Evolutionary conservation across 2,329 filamentous ascomycete genomes (phyloP), one percentile per base, ranked within the genome.

Genomic region (Aureobasidium sp.): DNA sequence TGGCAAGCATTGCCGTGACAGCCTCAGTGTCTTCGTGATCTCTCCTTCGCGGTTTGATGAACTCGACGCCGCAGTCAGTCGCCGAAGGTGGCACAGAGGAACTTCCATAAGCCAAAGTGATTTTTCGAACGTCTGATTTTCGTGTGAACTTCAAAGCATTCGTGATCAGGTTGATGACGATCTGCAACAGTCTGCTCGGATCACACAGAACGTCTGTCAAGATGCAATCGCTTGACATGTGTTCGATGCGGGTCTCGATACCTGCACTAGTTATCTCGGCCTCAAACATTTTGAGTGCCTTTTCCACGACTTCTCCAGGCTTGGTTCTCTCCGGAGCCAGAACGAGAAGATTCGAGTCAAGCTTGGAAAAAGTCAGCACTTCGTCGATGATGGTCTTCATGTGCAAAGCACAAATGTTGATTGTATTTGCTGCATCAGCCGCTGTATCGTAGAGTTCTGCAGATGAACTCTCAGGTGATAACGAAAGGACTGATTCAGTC

Each of bases 351-450:
- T 67, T 70, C 0, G 71, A 71, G 34, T 74, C 72, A 14, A 75
- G 66, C 48, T 74, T 74, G 34, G 68, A 71, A 10, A 74, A 59
- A 0, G 71, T 73, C 1, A 75, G 62, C 6, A 75, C 66, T 52
- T 76, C 73, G 55, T 75, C 71, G 8, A 75, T 71, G 30, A 76
- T 75, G n/a, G 19, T 17, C 27, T 6, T 11, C 11, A 35, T 29
- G 32, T n/a, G n/a, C 6, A 16, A n/a, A 1, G 32, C n/a, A 6
- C 11, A 35, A 3, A 35, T 14, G 32, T n/a, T 5, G 32, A n/a
- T 35, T 49, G 53, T 32, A 14, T 12, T 14, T 8, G 11, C 29
- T 21, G 19, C 12, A 17, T 57, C 55, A 16, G 54, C 19, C 10
- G 35, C 22, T 12, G 49, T 41, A 6, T 52, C 49, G n/a, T 21